A percentile compares a stretch with the other conserved stretches of the same genome.
These are phyloP conservation scores for Cucurbita ficifolia DNA, from an alignment of 306 rosid genomes.

Conservation along the genomic window DNA sequence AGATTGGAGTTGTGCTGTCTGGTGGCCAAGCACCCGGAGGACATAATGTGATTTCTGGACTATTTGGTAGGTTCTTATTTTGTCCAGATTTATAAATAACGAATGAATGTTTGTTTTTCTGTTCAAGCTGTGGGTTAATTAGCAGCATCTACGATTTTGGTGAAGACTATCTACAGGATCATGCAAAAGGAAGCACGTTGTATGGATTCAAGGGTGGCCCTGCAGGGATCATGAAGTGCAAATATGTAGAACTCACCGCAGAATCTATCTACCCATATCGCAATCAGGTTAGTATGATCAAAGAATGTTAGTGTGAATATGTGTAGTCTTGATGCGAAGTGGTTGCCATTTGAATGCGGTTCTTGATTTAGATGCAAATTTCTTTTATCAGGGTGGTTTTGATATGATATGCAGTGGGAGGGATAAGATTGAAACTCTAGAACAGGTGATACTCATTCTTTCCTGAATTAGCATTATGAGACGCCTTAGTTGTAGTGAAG, in stretches of 20 bases:
- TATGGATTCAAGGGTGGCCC: constrained; percentile 96
- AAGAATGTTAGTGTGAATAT: neutral
- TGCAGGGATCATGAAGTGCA: constrained; percentile 93
- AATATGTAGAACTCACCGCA: constrained; percentile 53
- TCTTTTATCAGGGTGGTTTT: constrained; percentile 68
- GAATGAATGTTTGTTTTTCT: neutral
- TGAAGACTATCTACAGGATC: constrained; percentile 79
- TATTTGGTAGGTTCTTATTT: constrained; percentile 36
- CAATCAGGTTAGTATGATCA: constrained; percentile 44
- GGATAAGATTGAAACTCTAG: constrained; percentile 99
- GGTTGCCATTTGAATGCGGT: neutral
- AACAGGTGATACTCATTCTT: constrained; percentile 37
- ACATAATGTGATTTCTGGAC: constrained; percentile 90
- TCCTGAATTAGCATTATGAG: neutral
- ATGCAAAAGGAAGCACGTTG: constrained; percentile 56
- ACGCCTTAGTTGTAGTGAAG: neutral
- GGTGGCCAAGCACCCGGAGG: constrained; percentile 99
- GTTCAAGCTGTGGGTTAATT: neutral
- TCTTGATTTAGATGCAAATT: neutral
- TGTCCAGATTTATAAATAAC: neutral
- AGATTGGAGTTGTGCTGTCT: constrained; percentile 92
- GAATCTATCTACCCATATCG: constrained; percentile 76
- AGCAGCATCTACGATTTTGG: neutral
- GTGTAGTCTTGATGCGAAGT: neutral
- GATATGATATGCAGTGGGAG: constrained; percentile 98